Base-by-base conservation (phyloP, 2,329 filamentous ascomycete genomes). In the Cadophora sp. region DNA sequence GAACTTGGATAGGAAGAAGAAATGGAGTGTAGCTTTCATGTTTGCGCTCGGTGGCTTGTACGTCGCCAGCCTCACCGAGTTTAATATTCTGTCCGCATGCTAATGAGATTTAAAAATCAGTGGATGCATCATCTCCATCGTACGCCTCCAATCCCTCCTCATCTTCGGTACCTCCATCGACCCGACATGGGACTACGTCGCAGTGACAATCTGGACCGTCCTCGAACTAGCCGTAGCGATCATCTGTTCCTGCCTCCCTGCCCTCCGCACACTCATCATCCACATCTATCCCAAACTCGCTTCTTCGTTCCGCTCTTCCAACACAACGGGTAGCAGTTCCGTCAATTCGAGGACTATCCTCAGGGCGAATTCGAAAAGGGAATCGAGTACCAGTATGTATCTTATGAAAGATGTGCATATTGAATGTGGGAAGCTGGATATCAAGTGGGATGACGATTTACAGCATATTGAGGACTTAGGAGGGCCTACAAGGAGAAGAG, bases 21-120 rank as follows among this genome's bases (percentile, higher is more conserved):
- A 91, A 77, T 81, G 86, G 20, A 90, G 90, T 47, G 77, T 91
- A 22, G 81, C 89, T 51, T 78, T 90, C 59, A 90, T 89, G 1
- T 91, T 91, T 76, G 85, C 86, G 68, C 86, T 90, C 66, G 89
- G 89, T 68, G 82, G 87, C 47, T 91, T 91, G 73, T 88, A 87
- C 30, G 84, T 86, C 24, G 6, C n/a, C n/a, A n/a, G n/a, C n/a
- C n/a, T n/a, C n/a, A n/a, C n/a, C n/a, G n/a, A n/a, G n/a, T n/a
- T n/a, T n/a, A n/a, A n/a, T n/a, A n/a, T n/a, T n/a, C n/a, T n/a
- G n/a, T n/a, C n/a, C n/a, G n/a, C n/a, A n/a, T 45, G 13, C 43
- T 45, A 8, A 45, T n/a, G 43, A 16, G 16, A 45, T 3, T 11
- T 30, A 3, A 30, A 30, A 30, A 18, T 7, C 5, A 66, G 59